Percentiles rank a stretch among this genome's conserved stretches.
Evolutionary conservation across 1,139 yeast genomes (phyloP).

Genomic region (Saccharomycopsis crataegensis): DNA sequence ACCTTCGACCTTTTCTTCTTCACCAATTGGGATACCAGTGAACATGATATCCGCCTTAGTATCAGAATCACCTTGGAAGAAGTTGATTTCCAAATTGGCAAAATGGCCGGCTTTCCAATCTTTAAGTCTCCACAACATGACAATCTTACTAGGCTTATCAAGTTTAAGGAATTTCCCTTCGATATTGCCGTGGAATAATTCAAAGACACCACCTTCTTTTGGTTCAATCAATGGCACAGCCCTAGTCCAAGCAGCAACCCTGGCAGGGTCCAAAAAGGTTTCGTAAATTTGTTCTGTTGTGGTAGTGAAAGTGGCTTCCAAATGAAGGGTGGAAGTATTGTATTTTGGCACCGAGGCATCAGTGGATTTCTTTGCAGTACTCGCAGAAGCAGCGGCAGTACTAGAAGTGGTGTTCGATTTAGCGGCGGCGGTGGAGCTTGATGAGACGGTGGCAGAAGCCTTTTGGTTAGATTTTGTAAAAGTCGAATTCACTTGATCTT

Average conservation of each 20-base stretch:
- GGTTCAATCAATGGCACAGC: slow-evolving; percentile 63
- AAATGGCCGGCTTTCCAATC: slow-evolving; percentile 84
- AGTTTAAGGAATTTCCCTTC: slow-evolving; percentile 59
- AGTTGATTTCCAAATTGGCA: slow-evolving; percentile 58
- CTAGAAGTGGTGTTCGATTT: slow-evolving; percentile 21
- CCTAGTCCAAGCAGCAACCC: slow-evolving; percentile 87
- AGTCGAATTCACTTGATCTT: slow-evolving; percentile 58
- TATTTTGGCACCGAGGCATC: slow-evolving; percentile 43
- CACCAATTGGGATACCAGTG: slow-evolving; percentile 94
- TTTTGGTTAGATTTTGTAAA: slow-evolving; percentile 57
- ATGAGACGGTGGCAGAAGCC: background rate
- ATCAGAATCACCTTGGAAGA: slow-evolving; percentile 74
- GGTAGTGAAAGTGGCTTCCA: slow-evolving; percentile 78
- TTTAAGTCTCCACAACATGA: slow-evolving; percentile 76
- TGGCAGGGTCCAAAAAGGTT: slow-evolving; percentile 65
- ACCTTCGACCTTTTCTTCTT: slow-evolving; percentile 78
- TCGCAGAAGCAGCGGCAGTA: slow-evolving; percentile 19
- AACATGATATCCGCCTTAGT: slow-evolving; percentile 74
- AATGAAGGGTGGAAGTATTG: slow-evolving; percentile 72
- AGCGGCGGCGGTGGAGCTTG: slow-evolving; percentile 17
- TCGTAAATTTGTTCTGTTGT: slow-evolving; percentile 77
- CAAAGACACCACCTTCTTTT: slow-evolving; percentile 53
- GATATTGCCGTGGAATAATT: slow-evolving; percentile 85
- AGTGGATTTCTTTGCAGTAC: slow-evolving; percentile 21
- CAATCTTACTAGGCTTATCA: slow-evolving; percentile 50